These are phyloP conservation scores for Boletellus emodensis DNA, from an alignment of 768 basidiomycete species.

Conservation along the genomic window DNA sequence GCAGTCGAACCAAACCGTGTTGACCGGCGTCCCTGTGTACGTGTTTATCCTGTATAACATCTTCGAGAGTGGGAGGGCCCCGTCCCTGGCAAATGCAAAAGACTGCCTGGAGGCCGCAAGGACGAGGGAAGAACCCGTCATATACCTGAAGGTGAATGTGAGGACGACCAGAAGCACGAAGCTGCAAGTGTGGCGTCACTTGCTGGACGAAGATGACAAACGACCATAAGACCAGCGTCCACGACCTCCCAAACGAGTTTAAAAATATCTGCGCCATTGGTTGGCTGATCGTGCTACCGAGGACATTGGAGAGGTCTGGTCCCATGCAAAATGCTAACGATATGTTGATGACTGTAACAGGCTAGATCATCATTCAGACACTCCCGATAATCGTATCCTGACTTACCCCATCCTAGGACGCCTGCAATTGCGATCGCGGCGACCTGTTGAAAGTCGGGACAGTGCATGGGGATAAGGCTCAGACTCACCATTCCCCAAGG, in stretches of 20 bases:
- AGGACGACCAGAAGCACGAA: not conserved
- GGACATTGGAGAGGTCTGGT: conserved; percentile 37
- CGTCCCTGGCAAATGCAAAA: conserved; percentile 55
- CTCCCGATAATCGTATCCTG: not conserved
- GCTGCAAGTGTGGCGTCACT: conserved; percentile 4
- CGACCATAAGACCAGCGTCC: conserved; percentile 48
- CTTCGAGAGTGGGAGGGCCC: conserved; percentile 53
- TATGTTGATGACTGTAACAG: conserved; percentile 43
- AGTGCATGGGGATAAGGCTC: too few species aligned
- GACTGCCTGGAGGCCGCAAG: conserved; percentile 49
- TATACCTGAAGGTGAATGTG: conserved; percentile 29
- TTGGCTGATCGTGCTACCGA: conserved; percentile 30
- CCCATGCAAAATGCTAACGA: conserved; percentile 57
- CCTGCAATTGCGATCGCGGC: conserved; percentile 40
- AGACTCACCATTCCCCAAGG: conserved; percentile 51
- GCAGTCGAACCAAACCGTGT: conserved; percentile 54
- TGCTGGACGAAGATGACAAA: conserved; percentile 47
- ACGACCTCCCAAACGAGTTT: conserved; percentile 38
- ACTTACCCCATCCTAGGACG: conserved; percentile 42
- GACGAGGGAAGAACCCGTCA: conserved; percentile 40
- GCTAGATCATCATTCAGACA: not conserved
- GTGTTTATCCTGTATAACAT: conserved; percentile 50
- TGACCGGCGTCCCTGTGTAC: conserved; percentile 51
- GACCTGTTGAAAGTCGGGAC: too few species aligned
- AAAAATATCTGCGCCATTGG: conserved; percentile 42